Percentiles rank a stretch among this genome's conserved stretches.
Conservation (phyloP, 345 rosid species). For the Syzygium jambos region DNA sequence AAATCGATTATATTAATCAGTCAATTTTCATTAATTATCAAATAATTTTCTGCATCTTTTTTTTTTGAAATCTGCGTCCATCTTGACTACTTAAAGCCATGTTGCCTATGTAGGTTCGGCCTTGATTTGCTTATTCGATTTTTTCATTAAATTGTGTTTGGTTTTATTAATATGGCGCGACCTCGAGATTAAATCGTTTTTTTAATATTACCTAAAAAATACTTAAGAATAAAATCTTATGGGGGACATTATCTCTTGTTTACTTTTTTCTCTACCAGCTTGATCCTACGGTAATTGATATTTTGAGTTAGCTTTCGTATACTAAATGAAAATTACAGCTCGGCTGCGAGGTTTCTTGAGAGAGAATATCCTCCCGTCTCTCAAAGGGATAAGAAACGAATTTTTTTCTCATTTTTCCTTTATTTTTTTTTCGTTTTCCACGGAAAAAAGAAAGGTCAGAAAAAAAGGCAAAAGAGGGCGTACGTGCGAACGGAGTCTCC, state of each 20-base stretch:
- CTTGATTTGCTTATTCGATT: background rate
- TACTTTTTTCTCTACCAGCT: background rate
- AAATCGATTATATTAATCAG: background rate
- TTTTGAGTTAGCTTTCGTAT: background rate
- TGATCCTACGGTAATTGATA: background rate
- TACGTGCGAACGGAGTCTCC: background rate
- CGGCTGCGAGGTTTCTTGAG: background rate
- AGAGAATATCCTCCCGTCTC: background rate
- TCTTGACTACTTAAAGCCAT: background rate
- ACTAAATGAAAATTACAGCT: background rate
- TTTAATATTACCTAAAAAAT: background rate
- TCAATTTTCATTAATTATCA: background rate
- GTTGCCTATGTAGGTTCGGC: background rate
- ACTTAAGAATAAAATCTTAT: background rate
- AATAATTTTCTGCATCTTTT: background rate
- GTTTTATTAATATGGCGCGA: background rate
- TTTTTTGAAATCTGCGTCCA: background rate
- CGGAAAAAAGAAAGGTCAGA: background rate
- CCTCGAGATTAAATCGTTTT: background rate
- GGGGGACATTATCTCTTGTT: background rate
- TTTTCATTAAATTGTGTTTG: background rate
- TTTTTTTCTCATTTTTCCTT: background rate
- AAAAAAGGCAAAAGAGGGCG: fast-evolving
- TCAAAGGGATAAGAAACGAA: background rate
- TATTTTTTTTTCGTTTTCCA: background rate